A percentile compares a stretch with the other conserved stretches of the same genome.
phyloP scores from a whole-genome alignment of 495 filamentous ascomycete species.

The Margaritispora aquatica region DNA sequence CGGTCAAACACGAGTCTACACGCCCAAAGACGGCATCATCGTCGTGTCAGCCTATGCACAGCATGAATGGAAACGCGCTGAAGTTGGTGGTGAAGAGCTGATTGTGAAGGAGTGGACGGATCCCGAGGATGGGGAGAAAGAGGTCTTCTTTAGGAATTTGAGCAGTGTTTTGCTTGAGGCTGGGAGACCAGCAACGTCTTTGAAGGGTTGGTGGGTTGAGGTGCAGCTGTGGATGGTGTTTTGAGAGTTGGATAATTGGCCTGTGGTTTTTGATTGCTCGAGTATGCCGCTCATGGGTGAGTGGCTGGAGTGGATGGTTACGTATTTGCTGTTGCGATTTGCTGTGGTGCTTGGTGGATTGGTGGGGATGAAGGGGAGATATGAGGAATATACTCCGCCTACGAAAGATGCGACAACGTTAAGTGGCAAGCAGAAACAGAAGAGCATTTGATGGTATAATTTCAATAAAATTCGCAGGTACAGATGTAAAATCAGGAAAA shows the following conservation, averaged over 20 bases:
- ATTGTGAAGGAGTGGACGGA: constrained; percentile 11
- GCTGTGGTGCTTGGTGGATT: constrained; percentile 2
- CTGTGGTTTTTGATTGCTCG: neutral
- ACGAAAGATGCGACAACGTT: neutral
- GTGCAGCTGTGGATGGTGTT: constrained; percentile 7
- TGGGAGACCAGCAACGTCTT: neutral
- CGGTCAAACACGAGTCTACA: neutral
- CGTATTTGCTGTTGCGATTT: neutral
- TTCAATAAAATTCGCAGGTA: too few species aligned
- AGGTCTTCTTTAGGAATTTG: constrained; percentile 13
- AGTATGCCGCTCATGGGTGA: neutral
- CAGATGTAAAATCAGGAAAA: too few species aligned
- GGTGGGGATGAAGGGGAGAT: constrained; percentile 2
- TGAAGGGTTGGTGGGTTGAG: constrained; percentile 1
- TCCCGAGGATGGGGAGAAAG: constrained; percentile 11
- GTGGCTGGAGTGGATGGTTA: constrained; percentile 2
- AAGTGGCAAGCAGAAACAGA: neutral
- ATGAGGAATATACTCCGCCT: constrained; percentile 10
- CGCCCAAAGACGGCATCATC: constrained; percentile 3
- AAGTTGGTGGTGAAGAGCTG: constrained; percentile 2
- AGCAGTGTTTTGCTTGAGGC: constrained; percentile 5
- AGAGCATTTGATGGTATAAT: too few species aligned
- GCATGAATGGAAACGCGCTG: constrained; percentile 6
- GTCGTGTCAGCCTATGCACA: neutral
- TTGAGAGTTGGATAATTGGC: constrained; percentile 11